Conservation (phyloP, 1,284 basidiomycete genomes). For the Naganishia sp. region DNA sequence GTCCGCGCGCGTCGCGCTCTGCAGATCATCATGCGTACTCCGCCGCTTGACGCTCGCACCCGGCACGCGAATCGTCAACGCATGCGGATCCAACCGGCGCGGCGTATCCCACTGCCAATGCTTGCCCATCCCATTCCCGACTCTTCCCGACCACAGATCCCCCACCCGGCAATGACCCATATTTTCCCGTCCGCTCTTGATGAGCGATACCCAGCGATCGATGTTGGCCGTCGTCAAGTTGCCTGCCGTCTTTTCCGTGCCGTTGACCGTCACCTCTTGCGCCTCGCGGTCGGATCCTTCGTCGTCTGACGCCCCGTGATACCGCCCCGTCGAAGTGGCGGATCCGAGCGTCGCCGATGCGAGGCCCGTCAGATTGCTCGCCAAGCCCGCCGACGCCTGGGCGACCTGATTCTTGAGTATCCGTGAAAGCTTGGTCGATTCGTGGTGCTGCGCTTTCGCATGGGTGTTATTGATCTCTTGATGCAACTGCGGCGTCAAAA, state of each 20-base stretch:
- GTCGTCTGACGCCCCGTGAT: conserved; percentile 9
- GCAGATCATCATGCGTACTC: conserved; percentile 13
- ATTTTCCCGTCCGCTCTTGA: conserved; percentile 21
- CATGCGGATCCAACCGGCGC: background rate
- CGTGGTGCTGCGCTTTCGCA: conserved; percentile 25
- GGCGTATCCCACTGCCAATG: conserved; percentile 22
- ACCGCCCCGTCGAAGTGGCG: conserved; percentile 9
- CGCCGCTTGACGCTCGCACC: background rate
- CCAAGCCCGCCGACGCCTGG: conserved; percentile 28
- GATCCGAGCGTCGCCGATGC: conserved; percentile 24
- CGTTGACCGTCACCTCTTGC: conserved; percentile 1
- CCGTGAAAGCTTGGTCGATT: conserved; percentile 26
- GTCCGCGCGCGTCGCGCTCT: background rate
- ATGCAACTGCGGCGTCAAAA: conserved; percentile 13
- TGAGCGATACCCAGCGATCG: conserved; percentile 21
- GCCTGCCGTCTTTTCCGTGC: background rate
- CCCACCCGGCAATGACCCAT: conserved; percentile 8
- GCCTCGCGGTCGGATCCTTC: conserved; percentile 17
- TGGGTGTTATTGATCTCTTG: conserved; percentile 24
- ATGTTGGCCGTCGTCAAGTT: conserved; percentile 16
- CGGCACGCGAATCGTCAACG: background rate
- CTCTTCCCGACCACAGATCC: conserved; percentile 16
- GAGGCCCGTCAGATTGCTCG: conserved; percentile 24
- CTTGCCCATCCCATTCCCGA: conserved; percentile 17
- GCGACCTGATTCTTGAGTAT: conserved; percentile 29